A percentile compares a stretch with the other conserved stretches of the same genome.
Evolutionary conservation across 495 filamentous ascomycete genomes (phyloP).

Genomic region (Pyrenopolyporus hunteri): DNA sequence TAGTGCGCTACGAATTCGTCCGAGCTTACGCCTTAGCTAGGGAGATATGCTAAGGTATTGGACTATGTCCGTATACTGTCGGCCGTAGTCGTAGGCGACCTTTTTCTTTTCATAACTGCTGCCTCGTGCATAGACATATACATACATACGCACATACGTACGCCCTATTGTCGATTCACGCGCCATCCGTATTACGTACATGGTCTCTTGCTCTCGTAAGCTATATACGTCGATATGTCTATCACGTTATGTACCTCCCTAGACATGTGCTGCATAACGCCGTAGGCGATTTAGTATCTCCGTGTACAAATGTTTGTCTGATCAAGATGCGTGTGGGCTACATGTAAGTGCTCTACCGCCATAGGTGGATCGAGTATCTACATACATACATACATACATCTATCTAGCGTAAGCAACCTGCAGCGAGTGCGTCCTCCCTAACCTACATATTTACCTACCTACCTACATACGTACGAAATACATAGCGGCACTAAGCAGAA

Average conservation of each 20-base stretch:
- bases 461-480: too few relatives aligned
- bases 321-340: too few relatives aligned
- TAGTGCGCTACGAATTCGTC: conserved; percentile 4
- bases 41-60: not conserved
- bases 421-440: not conserved
- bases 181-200: conserved; percentile 17
- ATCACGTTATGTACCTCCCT: not conserved
- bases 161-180: conserved; percentile 7
- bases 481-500: not conserved
- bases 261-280: too few relatives aligned
- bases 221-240: conserved; percentile 4
- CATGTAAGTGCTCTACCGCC: too few relatives aligned
- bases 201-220: conserved; percentile 27
- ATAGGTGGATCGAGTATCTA: not conserved
- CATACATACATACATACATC: not conserved
- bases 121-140: too few relatives aligned
- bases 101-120: not conserved
- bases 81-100: too few relatives aligned
- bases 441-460: too few relatives aligned
- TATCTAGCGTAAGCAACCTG: conserved; percentile 18
- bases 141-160: too few relatives aligned
- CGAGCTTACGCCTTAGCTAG: conserved; percentile 13
- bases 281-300: too few relatives aligned
- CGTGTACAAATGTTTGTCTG: too few relatives aligned
- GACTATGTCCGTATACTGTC: not conserved